Base-by-base conservation (phyloP, 139 green algal species). In the Asterochloris sp. region DNA sequence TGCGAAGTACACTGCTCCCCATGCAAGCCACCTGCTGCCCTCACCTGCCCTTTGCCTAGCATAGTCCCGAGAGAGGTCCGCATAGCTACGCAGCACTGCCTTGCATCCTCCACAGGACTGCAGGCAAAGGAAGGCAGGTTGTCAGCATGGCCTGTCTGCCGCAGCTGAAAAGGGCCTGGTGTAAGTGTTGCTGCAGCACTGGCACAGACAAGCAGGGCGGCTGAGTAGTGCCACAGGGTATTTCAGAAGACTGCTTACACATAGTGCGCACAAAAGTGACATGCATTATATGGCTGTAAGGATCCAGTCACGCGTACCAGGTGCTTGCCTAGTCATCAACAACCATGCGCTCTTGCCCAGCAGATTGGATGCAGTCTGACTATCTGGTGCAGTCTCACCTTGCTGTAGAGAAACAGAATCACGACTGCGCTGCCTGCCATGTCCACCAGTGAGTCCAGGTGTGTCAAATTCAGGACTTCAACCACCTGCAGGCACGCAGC, bases 61-160 rank as follows among this genome's bases (percentile, higher is more conserved):
- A 29, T 83, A 76, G 29, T 86, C 83, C n/a, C 61, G 28, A 62
- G 66, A 86, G 13, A 81, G 62, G 17, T 76, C 24, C 13, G 38
- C 29, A 23, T 74, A 86, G 64, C 73, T 68, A 62, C 63, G 61
- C 38, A 86, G 24, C 62, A 86, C 82, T 17, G 74, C 28, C 83
- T 80, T 83, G 78, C 83, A 86, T 1, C 23, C 71, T 16, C 83
- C 83, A 61, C 83, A 86, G 2, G 83, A 86, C 83, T 86, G 83
- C 83, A 82, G 47, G 16, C n/a, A 73, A 54, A 71, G 26, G 4
- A 71, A 71, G 17, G 66, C 66, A 13, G 21, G 66, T 71, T 10
- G 8, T 10, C 21, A 71, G 66, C 66, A 21, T 71, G 66, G 21
- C 4, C 21, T 21, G 1, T 71, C 66, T 4, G 8, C 4, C 4